phyloP scores from a whole-genome alignment of 768 basidiomycete species.

The Neoboletus magnificus region DNA sequence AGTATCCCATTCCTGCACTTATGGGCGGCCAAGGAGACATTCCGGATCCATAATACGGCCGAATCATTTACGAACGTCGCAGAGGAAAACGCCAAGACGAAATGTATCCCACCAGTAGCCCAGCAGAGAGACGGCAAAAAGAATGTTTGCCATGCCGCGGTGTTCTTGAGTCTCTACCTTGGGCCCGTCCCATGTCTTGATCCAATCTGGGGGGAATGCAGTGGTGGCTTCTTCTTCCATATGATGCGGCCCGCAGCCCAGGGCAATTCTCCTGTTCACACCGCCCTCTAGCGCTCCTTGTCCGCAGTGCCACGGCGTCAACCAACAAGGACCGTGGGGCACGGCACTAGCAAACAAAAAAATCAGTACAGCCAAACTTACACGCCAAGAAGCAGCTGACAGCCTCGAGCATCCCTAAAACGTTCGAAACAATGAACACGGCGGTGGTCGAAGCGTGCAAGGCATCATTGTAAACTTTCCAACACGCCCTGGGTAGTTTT shows the following conservation, averaged over 20 bases:
- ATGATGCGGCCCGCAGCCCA: background rate
- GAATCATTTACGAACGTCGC: too few relatives aligned
- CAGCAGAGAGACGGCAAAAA: background rate
- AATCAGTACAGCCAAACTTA: conserved; percentile 4
- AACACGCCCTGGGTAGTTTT: background rate
- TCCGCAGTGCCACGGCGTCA: background rate
- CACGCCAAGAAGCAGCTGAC: background rate
- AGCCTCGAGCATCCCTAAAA: background rate
- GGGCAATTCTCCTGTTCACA: background rate
- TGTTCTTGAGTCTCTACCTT: background rate
- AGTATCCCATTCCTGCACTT: background rate
- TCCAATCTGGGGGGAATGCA: background rate
- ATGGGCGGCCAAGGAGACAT: background rate
- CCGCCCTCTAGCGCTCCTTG: conserved; percentile 3
- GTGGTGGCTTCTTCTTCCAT: background rate
- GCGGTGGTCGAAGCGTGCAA: too few relatives aligned
- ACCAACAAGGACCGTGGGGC: background rate
- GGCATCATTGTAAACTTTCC: background rate
- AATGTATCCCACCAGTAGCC: too few relatives aligned
- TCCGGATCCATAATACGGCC: background rate
- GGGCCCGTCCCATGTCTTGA: background rate
- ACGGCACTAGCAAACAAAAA: background rate
- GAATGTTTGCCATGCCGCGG: background rate
- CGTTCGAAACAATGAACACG: background rate
- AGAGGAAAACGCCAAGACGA: too few relatives aligned